phyloP scores from a whole-genome alignment of 352 stramenopile genomes.

The Phytopythium montanum region DNA sequence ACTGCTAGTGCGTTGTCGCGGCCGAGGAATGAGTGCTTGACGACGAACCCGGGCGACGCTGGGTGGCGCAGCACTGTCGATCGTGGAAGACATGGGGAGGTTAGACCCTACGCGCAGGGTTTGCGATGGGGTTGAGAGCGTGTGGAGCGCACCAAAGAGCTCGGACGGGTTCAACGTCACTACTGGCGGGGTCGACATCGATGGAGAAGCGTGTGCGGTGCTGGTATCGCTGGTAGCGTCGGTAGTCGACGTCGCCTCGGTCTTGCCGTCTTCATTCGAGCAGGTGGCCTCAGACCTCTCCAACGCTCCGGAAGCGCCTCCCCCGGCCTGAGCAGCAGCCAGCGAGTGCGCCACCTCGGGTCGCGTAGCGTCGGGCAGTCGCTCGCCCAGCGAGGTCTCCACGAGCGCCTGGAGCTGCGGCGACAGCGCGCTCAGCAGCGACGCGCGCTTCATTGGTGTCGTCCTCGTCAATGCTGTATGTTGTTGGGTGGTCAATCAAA shows the following conservation, averaged over 20 bases:
- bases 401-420: slow-evolving; percentile 64
- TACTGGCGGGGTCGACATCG: neutral
- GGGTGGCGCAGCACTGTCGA: slow-evolving; percentile 39
- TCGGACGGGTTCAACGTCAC: slow-evolving; percentile 51
- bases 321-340: neutral
- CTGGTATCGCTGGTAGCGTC: neutral
- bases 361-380: slow-evolving; percentile 13
- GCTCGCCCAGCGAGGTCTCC: slow-evolving; percentile 48
- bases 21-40: slow-evolving; percentile 50
- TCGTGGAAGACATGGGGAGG: neutral
- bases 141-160: slow-evolving; percentile 41
- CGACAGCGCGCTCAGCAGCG: slow-evolving; percentile 53
- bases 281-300: neutral
- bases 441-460: slow-evolving; percentile 1
- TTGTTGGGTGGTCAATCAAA: too few species aligned
- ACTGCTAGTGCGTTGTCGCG: slow-evolving; percentile 23
- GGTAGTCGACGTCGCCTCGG: neutral
- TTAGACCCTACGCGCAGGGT: neutral
- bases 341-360: neutral
- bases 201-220: neutral
- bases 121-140: neutral
- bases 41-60: slow-evolving; percentile 48
- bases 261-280: neutral
- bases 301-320: neutral
- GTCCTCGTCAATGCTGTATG: too few species aligned